A percentile compares a stretch with the other conserved stretches of the same genome.
Conservation (phyloP, 805 yeast genomes). For the Schwanniomyces occidentalis region DNA sequence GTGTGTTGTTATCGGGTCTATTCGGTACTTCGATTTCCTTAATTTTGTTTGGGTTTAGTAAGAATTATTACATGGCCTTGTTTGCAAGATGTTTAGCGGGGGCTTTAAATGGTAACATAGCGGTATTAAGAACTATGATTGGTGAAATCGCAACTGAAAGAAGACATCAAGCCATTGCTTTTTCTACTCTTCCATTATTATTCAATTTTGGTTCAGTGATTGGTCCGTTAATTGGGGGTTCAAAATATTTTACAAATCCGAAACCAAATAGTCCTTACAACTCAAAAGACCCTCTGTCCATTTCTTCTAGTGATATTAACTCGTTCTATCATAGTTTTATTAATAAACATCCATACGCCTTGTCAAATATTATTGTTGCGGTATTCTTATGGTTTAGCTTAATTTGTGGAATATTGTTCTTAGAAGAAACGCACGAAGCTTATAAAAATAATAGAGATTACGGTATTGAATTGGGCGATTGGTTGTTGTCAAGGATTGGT, state of each 20-base stretch:
- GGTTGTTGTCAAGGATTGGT: constrained; percentile 25
- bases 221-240: constrained; percentile 59
- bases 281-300: not conserved
- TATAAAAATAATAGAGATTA: constrained; percentile 23
- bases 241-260: constrained; percentile 53
- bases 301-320: not conserved
- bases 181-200: constrained; percentile 58
- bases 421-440: constrained; percentile 37
- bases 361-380: constrained; percentile 38
- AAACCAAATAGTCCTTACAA: constrained; percentile 5
- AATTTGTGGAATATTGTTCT: constrained; percentile 31
- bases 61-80: constrained; percentile 52
- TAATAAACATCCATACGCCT: constrained; percentile 36
- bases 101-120: constrained; percentile 61
- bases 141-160: constrained; percentile 61
- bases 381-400: constrained; percentile 24
- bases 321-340: constrained; percentile 28
- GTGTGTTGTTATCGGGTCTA: constrained; percentile 51
- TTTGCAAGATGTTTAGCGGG: constrained; percentile 57
- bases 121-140: constrained; percentile 60
- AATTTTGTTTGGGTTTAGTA: constrained; percentile 54
- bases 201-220: constrained; percentile 62
- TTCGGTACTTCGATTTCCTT: constrained; percentile 51
- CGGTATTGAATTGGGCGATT: constrained; percentile 41
- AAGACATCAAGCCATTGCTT: constrained; percentile 62